Conservation (phyloP, 164 flowering plant genomes). For the Magnolia kwangsiensis region DNA sequence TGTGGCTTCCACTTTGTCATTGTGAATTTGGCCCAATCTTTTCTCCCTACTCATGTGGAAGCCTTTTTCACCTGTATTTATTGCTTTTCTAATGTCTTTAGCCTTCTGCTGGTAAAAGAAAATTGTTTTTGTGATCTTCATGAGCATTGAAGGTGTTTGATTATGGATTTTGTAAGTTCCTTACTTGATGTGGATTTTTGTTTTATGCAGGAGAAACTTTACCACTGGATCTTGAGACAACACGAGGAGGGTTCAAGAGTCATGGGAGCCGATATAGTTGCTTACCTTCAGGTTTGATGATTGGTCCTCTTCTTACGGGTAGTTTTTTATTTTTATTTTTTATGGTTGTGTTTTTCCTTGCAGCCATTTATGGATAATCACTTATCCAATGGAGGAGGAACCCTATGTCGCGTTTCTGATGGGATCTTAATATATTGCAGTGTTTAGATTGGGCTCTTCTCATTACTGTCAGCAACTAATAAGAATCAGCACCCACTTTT, state of each 20-base stretch:
- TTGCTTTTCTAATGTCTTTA: background rate
- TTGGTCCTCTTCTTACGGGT: constrained; percentile 1
- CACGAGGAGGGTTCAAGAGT: constrained; percentile 77
- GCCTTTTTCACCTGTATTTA: background rate
- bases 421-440: no score
- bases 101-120: background rate
- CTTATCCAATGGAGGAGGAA: background rate
- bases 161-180: background rate
- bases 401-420: no score
- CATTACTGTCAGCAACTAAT: no score
- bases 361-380: no score
- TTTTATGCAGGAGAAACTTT: constrained; percentile 68
- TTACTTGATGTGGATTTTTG: background rate
- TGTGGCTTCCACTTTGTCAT: no score
- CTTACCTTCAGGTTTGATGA: constrained; percentile 62
- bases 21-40: background rate
- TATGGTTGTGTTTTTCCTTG: background rate
- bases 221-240: constrained; percentile 77
- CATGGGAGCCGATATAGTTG: constrained; percentile 46
- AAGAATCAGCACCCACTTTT: no score
- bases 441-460: no score
- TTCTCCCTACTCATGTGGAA: background rate
- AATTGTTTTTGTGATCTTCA: background rate
- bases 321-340: background rate
- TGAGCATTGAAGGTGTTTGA: background rate